Evolutionary conservation across 2,329 filamentous ascomycete genomes (phyloP), one percentile per base, ranked within the genome.

Genomic region (Penicillium verrucosum): DNA sequence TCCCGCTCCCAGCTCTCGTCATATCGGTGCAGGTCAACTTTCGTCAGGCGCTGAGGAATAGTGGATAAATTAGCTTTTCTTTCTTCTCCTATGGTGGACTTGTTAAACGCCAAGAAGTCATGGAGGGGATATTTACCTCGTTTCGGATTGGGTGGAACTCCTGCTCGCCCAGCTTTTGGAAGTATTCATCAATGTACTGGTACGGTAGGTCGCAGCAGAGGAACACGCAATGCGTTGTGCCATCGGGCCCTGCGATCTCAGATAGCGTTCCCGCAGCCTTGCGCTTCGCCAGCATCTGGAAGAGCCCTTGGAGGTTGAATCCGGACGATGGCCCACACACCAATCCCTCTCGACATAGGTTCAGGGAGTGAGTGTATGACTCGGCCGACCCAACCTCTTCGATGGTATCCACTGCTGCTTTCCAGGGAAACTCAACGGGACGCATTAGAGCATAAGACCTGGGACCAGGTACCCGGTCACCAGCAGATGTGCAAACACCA

Each of bases 131-230:
- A 63, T 67, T 60, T 60, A 78, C 77, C 67, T 77, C 65, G 56
- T 82, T 81, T 16, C 71, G 68, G 34, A 85, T 82, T 0, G 77
- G 68, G 2, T 76, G 79, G 64, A 85, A 85, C 45, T 80, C 69
- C 1, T 73, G 71, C 1, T 73, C 61, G 2, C 75, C 78, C 11
- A 86, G 71, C 61, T 84, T 85, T 27, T 81, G 75, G 61, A 85
- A 86, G 63, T 86, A 86, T 60, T 82, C 81, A 25, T 78, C 74
- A 43, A 86, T 78, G 57, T 86, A 86, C 65, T 86, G 84, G 60
- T 87, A 86, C 0, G 85, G 85, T 27, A 87, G 60, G 55, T 87
- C 85, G 56, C 84, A 86, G 70, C 84, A 87, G 3, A 86, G 68
- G 66, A 87, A 87, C 0, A 84, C 82, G 44, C 81, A 83, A 58